Conservation (phyloP, 1,284 basidiomycete species). For the Lignosus rhinocerotis region DNA sequence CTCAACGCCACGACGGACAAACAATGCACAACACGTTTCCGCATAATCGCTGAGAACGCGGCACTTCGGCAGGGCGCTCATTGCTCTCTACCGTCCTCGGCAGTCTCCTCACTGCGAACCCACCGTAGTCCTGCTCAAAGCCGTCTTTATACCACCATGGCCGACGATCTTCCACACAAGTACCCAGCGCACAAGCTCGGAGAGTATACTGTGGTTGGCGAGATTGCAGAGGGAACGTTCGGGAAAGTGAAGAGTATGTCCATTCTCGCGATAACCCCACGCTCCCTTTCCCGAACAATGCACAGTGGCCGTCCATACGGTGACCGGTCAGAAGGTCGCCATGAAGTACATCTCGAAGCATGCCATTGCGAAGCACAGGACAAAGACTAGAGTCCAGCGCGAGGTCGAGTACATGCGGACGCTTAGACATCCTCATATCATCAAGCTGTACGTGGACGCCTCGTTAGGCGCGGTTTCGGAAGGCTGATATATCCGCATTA, state of each 20-base stretch:
- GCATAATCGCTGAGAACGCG: conserved; percentile 1
- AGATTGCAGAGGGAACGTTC: conserved; percentile 91
- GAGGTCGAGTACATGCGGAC: conserved; percentile 96
- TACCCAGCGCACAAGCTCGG: conserved; percentile 67
- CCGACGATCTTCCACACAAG: conserved; percentile 26
- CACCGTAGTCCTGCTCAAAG: background rate
- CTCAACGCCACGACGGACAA: conserved; percentile 12
- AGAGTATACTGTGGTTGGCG: conserved; percentile 73
- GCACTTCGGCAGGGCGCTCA: background rate
- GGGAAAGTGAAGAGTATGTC: conserved; percentile 95
- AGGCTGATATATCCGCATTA: conserved; percentile 35
- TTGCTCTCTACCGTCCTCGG: background rate
- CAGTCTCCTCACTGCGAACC: background rate
- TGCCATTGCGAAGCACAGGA: conserved; percentile 90
- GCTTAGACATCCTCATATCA: conserved; percentile 91
- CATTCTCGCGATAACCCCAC: conserved; percentile 7
- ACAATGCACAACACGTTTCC: conserved; percentile 13
- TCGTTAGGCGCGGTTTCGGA: conserved; percentile 3
- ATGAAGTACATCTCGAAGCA: conserved; percentile 98
- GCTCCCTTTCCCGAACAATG: conserved; percentile 9
- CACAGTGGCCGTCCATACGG: conserved; percentile 89
- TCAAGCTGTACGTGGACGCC: conserved; percentile 76
- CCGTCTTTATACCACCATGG: conserved; percentile 19
- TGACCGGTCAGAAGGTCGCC: conserved; percentile 94
- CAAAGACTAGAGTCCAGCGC: conserved; percentile 88